These are phyloP conservation scores for Lithospermum erythrorhizon DNA, from an alignment of 257 asterid species.

Conservation along the genomic window DNA sequence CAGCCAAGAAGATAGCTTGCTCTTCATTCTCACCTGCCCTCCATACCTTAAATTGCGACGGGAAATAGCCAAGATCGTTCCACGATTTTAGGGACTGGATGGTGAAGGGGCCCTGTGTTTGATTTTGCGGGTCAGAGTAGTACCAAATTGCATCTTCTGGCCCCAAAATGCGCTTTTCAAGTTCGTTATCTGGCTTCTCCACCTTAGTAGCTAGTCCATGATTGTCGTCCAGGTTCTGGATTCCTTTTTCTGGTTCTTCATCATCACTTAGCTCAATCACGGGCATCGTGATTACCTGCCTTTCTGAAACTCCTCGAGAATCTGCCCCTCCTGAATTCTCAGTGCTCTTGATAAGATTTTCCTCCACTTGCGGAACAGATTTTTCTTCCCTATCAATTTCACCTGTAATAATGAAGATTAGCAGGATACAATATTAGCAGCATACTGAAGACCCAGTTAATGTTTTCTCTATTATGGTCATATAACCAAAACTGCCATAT, in stretches of 20 bases:
- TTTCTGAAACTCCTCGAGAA: neutral
- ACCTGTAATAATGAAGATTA: slow-evolving; percentile 1
- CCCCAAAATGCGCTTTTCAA: slow-evolving; percentile 1
- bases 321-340: neutral
- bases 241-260: slow-evolving; percentile 23
- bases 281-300: neutral
- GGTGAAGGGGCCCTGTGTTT: slow-evolving; percentile 62
- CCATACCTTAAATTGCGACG: slow-evolving; percentile 49
- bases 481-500: neutral
- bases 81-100: slow-evolving; percentile 32
- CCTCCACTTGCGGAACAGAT: neutral
- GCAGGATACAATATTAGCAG: neutral
- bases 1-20: slow-evolving; percentile 34
- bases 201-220: slow-evolving; percentile 37
- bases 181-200: slow-evolving; percentile 11
- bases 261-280: slow-evolving; percentile 60
- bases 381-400: neutral
- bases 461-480: no score
- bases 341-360: neutral
- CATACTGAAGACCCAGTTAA: neutral
- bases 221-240: slow-evolving; percentile 1
- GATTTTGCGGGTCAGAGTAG: slow-evolving; percentile 59
- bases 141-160: slow-evolving; percentile 29
- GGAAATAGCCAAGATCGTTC: slow-evolving; percentile 43
- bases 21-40: slow-evolving; percentile 23